Base-by-base conservation (phyloP, 129 eudicot genomes). In the Centaurea solstitialis region DNA sequence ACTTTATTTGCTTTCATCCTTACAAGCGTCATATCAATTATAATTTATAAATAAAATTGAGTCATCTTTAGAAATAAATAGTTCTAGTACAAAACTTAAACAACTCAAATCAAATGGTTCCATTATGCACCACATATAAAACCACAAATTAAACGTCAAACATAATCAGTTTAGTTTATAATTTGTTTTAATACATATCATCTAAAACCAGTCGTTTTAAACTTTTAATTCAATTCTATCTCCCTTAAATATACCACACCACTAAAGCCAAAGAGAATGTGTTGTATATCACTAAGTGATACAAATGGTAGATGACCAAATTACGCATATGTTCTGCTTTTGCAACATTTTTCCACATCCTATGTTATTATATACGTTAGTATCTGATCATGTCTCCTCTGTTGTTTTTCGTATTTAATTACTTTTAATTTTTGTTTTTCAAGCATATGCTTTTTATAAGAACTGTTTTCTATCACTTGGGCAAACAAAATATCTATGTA, bases 201-300 rank as follows among this genome's bases (percentile, higher is more conserved):
- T 57, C 22, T 57, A 57, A 57, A 57, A 17, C 65, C 2, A 57
- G 65, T 57, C 22, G 3, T 6, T 53, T 53, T 15, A 53, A 53
- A 15, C 5, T 6, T 53, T 53, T 15, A 53, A 53, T 53, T 15
- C 62, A 53, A 15, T 4, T 53, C n/a, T 21, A 53, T 53, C 64
- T 53, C 21, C 17, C 64, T 17, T 8, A 1, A 17, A 4, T 1
- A 8, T 17, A 17, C 21, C 64, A 69, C 45, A 8, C 53, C 38
- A 39, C 40, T 67, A 76, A 47, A 39, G 41, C 69, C 23, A 7
- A 23, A 82, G 24, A 64, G 43, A 77, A 18, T 61, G 37, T 77
- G 86, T 76, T 82, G 78, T 76, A 72, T 45, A n/a, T 82, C 73
- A 75, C 69, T 76, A 70, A 62, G 78, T 77, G 61, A 39, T 45